These are phyloP conservation scores for Fallopia convolvulus DNA, from an alignment of 148 eudicot species.

Conservation along the genomic window DNA sequence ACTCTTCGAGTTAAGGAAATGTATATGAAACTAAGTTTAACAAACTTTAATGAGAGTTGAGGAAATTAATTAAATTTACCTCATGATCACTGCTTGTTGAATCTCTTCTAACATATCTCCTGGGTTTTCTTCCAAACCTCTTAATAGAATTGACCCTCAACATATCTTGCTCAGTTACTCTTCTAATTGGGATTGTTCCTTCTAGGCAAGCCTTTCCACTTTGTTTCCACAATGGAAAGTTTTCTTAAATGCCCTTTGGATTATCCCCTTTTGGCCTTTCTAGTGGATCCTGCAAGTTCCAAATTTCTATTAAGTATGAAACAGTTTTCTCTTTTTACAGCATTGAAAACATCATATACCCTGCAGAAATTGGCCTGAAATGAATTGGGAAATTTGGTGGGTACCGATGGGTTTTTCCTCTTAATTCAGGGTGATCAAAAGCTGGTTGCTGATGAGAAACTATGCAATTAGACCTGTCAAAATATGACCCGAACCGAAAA, in stretches of 20 bases:
- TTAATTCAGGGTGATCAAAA: conserved; percentile 74
- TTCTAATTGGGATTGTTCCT: conserved; percentile 80
- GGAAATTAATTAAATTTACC: conserved; percentile 26
- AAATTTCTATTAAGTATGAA: neutral
- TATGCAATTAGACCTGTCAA: too few species aligned
- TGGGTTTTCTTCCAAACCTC: conserved; percentile 58
- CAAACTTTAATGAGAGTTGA: neutral
- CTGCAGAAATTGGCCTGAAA: neutral
- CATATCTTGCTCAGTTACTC: conserved; percentile 74
- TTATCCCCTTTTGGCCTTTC: conserved; percentile 57
- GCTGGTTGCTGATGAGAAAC: conserved; percentile 73
- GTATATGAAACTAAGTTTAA: neutral
- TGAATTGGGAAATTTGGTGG: neutral
- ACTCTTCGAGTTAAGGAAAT: too few species aligned
- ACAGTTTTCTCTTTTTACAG: too few species aligned
- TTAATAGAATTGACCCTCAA: conserved; percentile 48
- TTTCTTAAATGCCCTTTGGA: conserved; percentile 30
- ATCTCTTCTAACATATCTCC: conserved; percentile 50
- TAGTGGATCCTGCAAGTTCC: conserved; percentile 54
- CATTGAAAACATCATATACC: too few species aligned
- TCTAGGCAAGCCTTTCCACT: conserved; percentile 61
- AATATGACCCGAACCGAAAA: too few species aligned
- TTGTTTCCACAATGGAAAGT: conserved; percentile 62
- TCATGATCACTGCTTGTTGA: conserved; percentile 62
- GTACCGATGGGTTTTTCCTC: conserved; percentile 77